Evolutionary conservation across 768 basidiomycete species (phyloP), one percentile per base, ranked within the genome.

Genomic region (Hygrocybe coccinea): DNA sequence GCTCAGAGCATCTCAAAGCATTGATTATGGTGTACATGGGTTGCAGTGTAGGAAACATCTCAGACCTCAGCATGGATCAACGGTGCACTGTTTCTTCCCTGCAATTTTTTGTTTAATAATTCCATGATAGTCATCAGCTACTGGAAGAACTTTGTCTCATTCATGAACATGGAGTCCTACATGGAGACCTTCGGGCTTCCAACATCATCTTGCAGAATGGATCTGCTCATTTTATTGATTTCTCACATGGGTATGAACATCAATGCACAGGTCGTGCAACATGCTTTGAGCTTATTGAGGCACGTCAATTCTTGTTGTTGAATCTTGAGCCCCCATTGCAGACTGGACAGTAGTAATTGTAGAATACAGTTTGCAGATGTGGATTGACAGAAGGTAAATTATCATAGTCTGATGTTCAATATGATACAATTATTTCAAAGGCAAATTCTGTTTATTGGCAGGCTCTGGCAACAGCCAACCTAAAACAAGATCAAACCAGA

Each of bases 121-220:
- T 47, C 45, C 45, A 47, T 47, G 45, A 29, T 47, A 47, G 45
- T 24, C n/a, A 19, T 47, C 45, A 47, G 45, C 25, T 47, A 47
- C 45, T 47, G 45, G 45, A n/a, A 19, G 45, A 47, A 47, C 45
- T 47, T 47, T 47, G 22, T 47, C 45, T 47, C 45, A 47, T 47
- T 29, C 45, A 47, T n/a, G 45, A 47, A 47, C 45, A 14, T n/a
- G 45, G 45, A 5, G 25, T 47, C 19, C 5, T 7, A n/a, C 45
- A 47, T 47, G 45, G 45, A 47, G 45, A 47, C 45, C 45, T 47
- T 47, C 45, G 45, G 45, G 45, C 45, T 12, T 21, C 45, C 45
- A 47, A 47, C 45, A 47, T 47, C 45, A n/a, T 47, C 45, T 47
- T 47, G 45, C 45, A 47, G 45, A 47, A 47, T 47, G 45, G 45